Evolutionary conservation across 257 asterid species (phyloP), one percentile per base, ranked within the genome.

Genomic region (Marsdenia floribunda): DNA sequence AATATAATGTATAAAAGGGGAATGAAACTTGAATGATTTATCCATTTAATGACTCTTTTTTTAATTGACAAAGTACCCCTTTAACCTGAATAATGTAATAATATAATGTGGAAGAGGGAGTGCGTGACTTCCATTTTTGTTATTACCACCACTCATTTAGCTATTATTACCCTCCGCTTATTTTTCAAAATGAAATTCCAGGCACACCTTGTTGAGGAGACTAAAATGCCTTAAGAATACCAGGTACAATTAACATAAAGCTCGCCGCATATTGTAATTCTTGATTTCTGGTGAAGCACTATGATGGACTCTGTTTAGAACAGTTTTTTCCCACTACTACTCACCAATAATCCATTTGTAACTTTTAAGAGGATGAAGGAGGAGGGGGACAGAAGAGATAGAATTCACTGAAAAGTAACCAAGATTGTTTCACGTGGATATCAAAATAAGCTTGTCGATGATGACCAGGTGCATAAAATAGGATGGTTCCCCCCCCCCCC

Each of bases 401-500:
- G 44, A 29, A 61, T 64, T 37, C 38, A 64, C 47, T 18, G 14
- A 26, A 70, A 7, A 22, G 57, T 4, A 47, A 49, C 29, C 55
- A 52, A n/a, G 22, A 7, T 52, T 75, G 78, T 65, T 57, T 66
- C 40, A 53, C 7, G 44, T 52, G 67, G 13, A 72, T 24, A 54
- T 71, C 76, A 71, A 14, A 38, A 64, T 44, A 63, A 49, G 79
- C 58, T 42, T 40, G 14, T 6, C 44, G 47, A 50, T 72, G 38
- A 63, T 77, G 44, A 61, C 66, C 59, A 24, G 70, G 16, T 57
- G 19, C 22, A 44, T 26, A 29, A 72, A 69, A 76, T 54, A 9
- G 75, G 22, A 57, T n/a, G n/a, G n/a, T n/a, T n/a, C n/a, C n/a
- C n/a, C n/a, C n/a, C n/a, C n/a, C n/a, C n/a, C n/a, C n/a, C n/a